Evolutionary conservation across 176 grass and related monocot genomes (phyloP), one percentile per base, ranked within the genome.

Genomic region (Musa troglodytarum): DNA sequence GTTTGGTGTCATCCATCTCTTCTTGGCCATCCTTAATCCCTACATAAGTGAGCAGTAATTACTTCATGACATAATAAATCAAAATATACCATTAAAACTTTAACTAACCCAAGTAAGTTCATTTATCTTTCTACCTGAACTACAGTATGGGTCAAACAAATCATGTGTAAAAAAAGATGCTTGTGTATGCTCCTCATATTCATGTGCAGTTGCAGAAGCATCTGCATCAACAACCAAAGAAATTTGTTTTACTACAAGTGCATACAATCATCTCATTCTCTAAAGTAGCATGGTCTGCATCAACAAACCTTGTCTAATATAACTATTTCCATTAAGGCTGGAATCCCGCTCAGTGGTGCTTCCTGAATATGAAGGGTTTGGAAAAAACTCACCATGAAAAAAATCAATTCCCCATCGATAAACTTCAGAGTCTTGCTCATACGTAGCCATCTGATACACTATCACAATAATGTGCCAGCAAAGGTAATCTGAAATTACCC

Each of bases 361-460:
- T 83, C 88, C 84, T 70, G 81, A 83, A 81, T 81, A 83, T 53
- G 25, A 23, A 76, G 76, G 59, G 61, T 78, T 86, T 80, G 81
- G 66, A 76, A 84, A 86, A 26, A 81, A 74, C n/a, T 78, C 24
- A 29, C 14, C 81, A 24, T 81, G 72, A 55, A 90, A 86, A 62
- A 68, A 69, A 52, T 81, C 84, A 52, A 86, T 75, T 62, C 17
- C 74, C 88, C 88, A 90, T 5, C 50, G 74, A 20, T 83, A 75
- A 69, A 78, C 69, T 70, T 90, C 84, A 55, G 86, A 76, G 9
- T 90, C 88, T 81, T 86, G 88, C 58, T 85, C 84, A 23, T 86
- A 83, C 24, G 79, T 83, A 71, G 71, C 83, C 84, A 90, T 90
- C 50, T 29, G 63, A 54, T 86, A 67, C 29, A 13, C 11, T 17